phyloP scores from a whole-genome alignment of 192 early-diverging fungal genomes.

The Rhizoclosmatium sp. region DNA sequence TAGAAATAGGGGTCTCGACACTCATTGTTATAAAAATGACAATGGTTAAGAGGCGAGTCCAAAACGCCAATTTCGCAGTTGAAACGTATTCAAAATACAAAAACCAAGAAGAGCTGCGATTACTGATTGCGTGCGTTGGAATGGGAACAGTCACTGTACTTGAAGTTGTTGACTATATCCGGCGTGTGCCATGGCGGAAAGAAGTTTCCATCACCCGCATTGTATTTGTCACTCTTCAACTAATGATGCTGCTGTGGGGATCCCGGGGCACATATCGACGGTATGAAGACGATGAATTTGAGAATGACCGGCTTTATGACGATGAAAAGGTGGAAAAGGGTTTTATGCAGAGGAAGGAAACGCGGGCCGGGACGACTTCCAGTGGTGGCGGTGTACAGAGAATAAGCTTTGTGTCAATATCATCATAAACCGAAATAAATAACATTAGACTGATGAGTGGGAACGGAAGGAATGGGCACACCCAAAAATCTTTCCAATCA shows the following conservation, averaged over 20 bases:
- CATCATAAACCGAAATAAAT: no score
- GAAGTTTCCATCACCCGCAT: background rate
- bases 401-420: no score
- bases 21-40: constrained; percentile 27
- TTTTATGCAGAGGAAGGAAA: no score
- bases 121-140: constrained; percentile 25
- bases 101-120: constrained; percentile 18
- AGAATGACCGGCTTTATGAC: no score
- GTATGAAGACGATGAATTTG: no score
- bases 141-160: constrained; percentile 18
- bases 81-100: constrained; percentile 24
- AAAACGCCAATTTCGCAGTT: constrained; percentile 25
- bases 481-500: no score
- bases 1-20: background rate
- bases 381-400: no score
- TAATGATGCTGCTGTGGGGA: background rate
- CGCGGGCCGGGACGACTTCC: no score
- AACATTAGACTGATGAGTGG: no score
- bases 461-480: no score
- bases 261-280: no score
- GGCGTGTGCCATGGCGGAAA: background rate
- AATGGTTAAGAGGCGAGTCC: background rate
- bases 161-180: background rate
- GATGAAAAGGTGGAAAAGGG: no score
- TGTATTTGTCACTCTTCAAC: background rate